A percentile compares a stretch with the other conserved stretches of the same genome.
Conservation (phyloP, 2,329 filamentous ascomycete genomes). For the Alternaria sp. region DNA sequence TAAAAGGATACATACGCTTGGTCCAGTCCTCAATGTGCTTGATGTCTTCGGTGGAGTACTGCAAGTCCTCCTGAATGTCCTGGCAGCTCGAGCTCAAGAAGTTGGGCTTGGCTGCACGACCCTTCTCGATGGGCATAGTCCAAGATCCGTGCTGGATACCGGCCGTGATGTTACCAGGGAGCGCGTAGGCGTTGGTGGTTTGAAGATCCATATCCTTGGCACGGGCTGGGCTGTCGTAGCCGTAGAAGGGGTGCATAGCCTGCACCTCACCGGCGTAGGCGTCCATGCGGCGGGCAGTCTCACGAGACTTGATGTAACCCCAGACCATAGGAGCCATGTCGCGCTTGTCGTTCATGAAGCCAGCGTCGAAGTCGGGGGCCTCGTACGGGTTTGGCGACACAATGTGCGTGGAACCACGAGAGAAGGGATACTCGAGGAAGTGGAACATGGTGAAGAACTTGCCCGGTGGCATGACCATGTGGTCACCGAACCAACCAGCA, state of each 20-base stretch:
- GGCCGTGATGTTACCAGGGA: constrained; percentile 72
- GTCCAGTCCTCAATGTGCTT: constrained; percentile 70
- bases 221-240: constrained; percentile 71
- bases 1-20: constrained; percentile 43
- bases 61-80: constrained; percentile 65
- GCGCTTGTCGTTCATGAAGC: constrained; percentile 85
- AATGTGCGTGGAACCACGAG: constrained; percentile 69
- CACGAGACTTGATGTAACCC: constrained; percentile 82
- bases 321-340: constrained; percentile 83
- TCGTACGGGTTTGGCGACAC: constrained; percentile 75
- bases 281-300: constrained; percentile 79
- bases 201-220: constrained; percentile 75
- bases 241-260: constrained; percentile 72
- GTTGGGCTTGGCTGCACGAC: constrained; percentile 56
- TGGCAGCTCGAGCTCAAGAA: constrained; percentile 70
- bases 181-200: constrained; percentile 77
- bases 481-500: constrained; percentile 57
- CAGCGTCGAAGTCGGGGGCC: constrained; percentile 76
- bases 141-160: constrained; percentile 77
- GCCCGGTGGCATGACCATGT: constrained; percentile 70
- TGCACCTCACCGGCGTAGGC: constrained; percentile 76
- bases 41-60: constrained; percentile 70
- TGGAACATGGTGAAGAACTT: constrained; percentile 77
- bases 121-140: constrained; percentile 65
- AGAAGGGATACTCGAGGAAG: constrained; percentile 27